Evolutionary conservation across 345 rosid genomes (phyloP), one percentile per base, ranked within the genome.

Genomic region (Gossypium mustelinum): DNA sequence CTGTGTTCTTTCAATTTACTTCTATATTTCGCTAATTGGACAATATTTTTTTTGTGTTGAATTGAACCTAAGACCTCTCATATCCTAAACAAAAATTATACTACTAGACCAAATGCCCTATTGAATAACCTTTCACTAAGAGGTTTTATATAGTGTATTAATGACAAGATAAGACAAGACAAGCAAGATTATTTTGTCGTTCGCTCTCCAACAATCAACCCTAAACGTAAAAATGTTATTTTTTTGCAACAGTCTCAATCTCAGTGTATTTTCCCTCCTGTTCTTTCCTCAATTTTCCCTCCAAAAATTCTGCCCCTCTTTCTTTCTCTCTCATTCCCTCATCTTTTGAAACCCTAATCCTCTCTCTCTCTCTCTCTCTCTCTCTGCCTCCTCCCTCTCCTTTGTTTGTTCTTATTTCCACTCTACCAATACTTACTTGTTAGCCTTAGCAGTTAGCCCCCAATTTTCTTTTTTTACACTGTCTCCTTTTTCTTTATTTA

Each of bases 71-170:
- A 24, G 2, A 24, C 0, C 25, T 24, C 25, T 24, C 25, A 24
- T 24, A 24, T 0, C 24, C 25, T 24, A 24, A 24, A 24, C 29
- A 2, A 2, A 1, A 27, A 27, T 27, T 3, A 27, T 27, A 27
- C 3, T 0, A 27, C 92, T 86, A 84, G 85, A 89, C 92, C 90
- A 89, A 85, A 86, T 89, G 87, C 86, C 91, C 80, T 29, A 1
- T 3, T 0, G 3, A 3, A 3, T 0, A 3, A 0, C 5, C 34
- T 29, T 29, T 3, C 5, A 3, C 34, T 29, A 3, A 29, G 34
- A 3, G 34, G 4, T 29, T 29, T 3, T 0, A 29, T 29, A 29
- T 29, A 27, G 29, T 27, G 4, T 3, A 27, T 27, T 27, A 27
- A 27, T 27, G 29, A 27, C 4, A 27, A 3, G 4, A 29, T 3